Conservation (phyloP, 441 rosid species). For the Omphalea diandra region DNA sequence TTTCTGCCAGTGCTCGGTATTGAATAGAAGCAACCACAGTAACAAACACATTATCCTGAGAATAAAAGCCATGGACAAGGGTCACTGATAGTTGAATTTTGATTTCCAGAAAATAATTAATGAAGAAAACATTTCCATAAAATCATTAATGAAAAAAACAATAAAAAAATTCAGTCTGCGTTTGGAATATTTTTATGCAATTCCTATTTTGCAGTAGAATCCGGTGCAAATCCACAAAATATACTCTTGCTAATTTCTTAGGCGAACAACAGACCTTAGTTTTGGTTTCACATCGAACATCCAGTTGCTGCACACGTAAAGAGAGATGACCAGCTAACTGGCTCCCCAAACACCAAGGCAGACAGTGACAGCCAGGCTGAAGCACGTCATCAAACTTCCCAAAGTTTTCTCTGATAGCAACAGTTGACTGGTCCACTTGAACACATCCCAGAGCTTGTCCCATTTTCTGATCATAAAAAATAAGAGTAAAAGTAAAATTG, state of each 20-base stretch:
- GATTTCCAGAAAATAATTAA: neutral
- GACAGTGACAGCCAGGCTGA: constrained; percentile 36
- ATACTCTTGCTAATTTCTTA: neutral
- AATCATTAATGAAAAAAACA: too few species aligned
- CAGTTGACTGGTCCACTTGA: constrained; percentile 42
- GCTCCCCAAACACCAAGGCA: constrained; percentile 41
- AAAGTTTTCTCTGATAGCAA: constrained; percentile 34
- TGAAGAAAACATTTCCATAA: too few species aligned
- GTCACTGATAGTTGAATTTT: neutral
- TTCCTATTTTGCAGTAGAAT: neutral
- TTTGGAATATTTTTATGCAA: neutral
- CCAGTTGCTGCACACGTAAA: constrained; percentile 46
- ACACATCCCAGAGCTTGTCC: constrained; percentile 43
- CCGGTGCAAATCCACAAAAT: neutral
- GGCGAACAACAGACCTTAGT: constrained; percentile 30
- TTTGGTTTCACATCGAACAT: constrained; percentile 58
- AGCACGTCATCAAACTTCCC: constrained; percentile 41
- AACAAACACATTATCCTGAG: constrained; percentile 72
- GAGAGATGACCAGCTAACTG: constrained; percentile 34
- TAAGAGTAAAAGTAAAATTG: neutral
- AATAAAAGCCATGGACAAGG: neutral
- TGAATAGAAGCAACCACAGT: constrained; percentile 72
- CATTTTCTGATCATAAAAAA: constrained; percentile 25
- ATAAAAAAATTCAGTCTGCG: neutral
- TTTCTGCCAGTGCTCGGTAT: constrained; percentile 55